phyloP scores from a whole-genome alignment of 768 basidiomycete genomes.

The Boletellus ananiceps region DNA sequence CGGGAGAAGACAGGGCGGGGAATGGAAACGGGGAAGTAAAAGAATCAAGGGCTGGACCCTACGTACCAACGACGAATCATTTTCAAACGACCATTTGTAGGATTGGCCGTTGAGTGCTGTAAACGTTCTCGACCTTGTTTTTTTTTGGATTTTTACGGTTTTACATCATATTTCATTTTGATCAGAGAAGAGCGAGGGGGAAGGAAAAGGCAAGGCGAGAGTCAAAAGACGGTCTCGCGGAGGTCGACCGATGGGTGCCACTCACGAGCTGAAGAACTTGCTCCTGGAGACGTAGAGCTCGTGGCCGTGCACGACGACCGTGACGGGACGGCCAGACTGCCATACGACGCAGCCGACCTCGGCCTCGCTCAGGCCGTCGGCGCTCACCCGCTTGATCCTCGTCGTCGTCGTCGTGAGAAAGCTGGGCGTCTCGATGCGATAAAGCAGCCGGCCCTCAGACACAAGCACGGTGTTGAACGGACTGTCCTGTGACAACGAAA shows the following conservation, averaged over 20 bases:
- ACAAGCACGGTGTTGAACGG: constrained; percentile 31
- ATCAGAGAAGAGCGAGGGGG: not conserved
- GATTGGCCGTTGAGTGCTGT: constrained; percentile 33
- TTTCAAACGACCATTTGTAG: constrained; percentile 33
- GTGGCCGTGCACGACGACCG: constrained; percentile 26
- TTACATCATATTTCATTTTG: not conserved
- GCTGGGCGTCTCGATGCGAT: constrained; percentile 29
- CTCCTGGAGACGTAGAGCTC: constrained; percentile 22
- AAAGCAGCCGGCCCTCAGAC: constrained; percentile 26
- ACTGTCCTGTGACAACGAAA: constrained; percentile 29
- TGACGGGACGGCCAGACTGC: constrained; percentile 28
- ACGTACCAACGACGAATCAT: constrained; percentile 29
- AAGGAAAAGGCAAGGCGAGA: not conserved
- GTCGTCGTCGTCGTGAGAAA: constrained; percentile 16
- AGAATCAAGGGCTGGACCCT: not conserved
- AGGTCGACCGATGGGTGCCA: not conserved
- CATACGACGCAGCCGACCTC: constrained; percentile 29
- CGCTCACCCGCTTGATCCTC: constrained; percentile 21
- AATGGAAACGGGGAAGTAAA: too few relatives aligned
- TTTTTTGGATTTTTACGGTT: not conserved
- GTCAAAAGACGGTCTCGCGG: constrained; percentile 4
- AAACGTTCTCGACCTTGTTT: constrained; percentile 29
- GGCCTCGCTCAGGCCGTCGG: constrained; percentile 20
- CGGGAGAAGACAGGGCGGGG: not conserved
- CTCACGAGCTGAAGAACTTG: constrained; percentile 31